Conservation (phyloP, 2,329 filamentous ascomycete genomes). For the Rhytidhysteron rufulum region DNA sequence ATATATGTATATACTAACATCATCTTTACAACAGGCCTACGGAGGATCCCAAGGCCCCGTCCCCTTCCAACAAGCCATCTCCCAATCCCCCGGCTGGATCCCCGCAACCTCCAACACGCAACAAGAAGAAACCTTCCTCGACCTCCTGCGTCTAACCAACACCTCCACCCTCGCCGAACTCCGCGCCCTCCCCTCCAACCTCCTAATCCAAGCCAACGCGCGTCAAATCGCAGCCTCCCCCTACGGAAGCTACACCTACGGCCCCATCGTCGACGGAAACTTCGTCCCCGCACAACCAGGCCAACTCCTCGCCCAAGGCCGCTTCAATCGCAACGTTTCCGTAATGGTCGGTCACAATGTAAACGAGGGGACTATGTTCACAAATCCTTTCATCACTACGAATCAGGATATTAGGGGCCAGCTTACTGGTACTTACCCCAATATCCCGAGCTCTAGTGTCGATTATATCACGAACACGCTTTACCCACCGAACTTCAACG, state of each 20-base stretch:
- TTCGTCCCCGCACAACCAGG: slow-evolving; percentile 29
- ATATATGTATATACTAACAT: neutral
- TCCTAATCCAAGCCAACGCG: slow-evolving; percentile 31
- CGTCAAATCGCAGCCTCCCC: slow-evolving; percentile 27
- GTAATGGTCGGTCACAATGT: slow-evolving; percentile 42
- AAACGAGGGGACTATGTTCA: slow-evolving; percentile 45
- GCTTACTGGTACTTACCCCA: slow-evolving; percentile 24
- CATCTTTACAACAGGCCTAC: slow-evolving; percentile 32
- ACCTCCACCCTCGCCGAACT: slow-evolving; percentile 30
- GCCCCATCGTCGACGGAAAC: slow-evolving; percentile 31
- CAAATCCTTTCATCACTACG: slow-evolving; percentile 34
- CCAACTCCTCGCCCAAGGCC: slow-evolving; percentile 33
- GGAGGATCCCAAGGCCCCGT: slow-evolving; percentile 35
- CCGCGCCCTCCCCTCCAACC: slow-evolving; percentile 25
- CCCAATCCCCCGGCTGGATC: slow-evolving; percentile 39
- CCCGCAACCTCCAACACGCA: slow-evolving; percentile 19
- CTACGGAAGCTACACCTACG: slow-evolving; percentile 33
- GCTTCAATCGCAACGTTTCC: slow-evolving; percentile 31
- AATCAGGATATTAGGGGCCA: slow-evolving; percentile 23
- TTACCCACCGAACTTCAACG: slow-evolving; percentile 50
- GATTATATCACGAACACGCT: slow-evolving; percentile 42
- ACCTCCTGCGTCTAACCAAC: slow-evolving; percentile 29
- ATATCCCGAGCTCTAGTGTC: slow-evolving; percentile 27
- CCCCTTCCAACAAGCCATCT: slow-evolving; percentile 36
- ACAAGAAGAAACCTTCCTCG: slow-evolving; percentile 27